These are phyloP conservation scores for Aristolochia californica DNA, from an alignment of 164 flowering plant genomes.

Conservation along the genomic window DNA sequence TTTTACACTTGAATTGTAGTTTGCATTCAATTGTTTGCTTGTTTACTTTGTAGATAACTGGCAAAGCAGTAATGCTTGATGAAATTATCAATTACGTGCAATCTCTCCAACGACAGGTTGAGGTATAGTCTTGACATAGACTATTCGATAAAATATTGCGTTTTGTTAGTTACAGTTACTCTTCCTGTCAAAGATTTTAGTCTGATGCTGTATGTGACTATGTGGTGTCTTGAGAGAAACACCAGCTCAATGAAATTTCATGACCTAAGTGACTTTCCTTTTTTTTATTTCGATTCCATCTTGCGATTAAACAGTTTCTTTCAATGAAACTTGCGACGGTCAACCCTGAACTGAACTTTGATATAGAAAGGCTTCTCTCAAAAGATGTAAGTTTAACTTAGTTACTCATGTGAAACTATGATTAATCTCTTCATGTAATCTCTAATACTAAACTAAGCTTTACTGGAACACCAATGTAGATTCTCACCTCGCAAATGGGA, in stretches of 20 bases:
- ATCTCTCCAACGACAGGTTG: slow-evolving; percentile 91
- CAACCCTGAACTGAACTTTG: slow-evolving; percentile 70
- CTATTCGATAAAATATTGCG: background rate
- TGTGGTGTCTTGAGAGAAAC: background rate
- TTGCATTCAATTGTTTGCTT: background rate
- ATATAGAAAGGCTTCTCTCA: slow-evolving; percentile 58
- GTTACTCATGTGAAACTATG: background rate
- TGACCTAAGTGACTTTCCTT: background rate
- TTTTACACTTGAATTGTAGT: background rate
- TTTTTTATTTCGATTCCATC: background rate
- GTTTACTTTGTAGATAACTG: slow-evolving; percentile 52
- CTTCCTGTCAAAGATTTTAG: background rate
- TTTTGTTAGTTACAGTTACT: background rate
- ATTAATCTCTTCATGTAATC: background rate
- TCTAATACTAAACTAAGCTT: background rate
- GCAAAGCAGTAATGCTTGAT: slow-evolving; percentile 97
- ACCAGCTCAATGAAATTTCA: background rate
- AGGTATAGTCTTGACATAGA: slow-evolving; percentile 44
- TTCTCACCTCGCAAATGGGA: slow-evolving; percentile 39
- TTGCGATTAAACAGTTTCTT: slow-evolving; percentile 41
- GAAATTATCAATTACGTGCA: slow-evolving; percentile 98
- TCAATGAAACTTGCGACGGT: slow-evolving; percentile 96
- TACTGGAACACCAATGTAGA: slow-evolving; percentile 19
- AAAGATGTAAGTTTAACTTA: slow-evolving; percentile 52
- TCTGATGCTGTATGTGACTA: background rate